phyloP scores from a whole-genome alignment of 1,284 basidiomycete genomes.

The Polyporus tsugae region DNA sequence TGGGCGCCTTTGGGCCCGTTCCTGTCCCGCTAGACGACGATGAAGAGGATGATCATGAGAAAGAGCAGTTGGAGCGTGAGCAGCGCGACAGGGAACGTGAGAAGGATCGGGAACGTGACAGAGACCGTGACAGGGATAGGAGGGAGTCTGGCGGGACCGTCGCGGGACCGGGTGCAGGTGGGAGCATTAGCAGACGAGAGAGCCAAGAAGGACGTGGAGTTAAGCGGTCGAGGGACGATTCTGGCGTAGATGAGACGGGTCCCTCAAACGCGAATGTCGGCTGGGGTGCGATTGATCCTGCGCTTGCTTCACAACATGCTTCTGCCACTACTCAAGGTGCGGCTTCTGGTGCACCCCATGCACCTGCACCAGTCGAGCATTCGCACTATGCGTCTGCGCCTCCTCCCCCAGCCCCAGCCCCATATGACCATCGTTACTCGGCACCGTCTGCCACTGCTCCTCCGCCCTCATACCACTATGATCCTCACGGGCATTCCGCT shows the following conservation, averaged over 20 bases:
- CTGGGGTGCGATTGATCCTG: constrained; percentile 40
- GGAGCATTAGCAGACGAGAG: constrained; percentile 28
- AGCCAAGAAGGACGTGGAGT: constrained; percentile 33
- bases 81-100: constrained; percentile 34
- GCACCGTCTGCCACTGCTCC: constrained; percentile 34
- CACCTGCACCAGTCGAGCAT: constrained; percentile 28
- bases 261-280: constrained; percentile 29
- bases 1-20: constrained; percentile 39
- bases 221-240: constrained; percentile 34
- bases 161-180: constrained; percentile 25
- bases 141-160: constrained; percentile 34
- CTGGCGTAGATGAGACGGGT: constrained; percentile 29
- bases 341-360: constrained; percentile 28
- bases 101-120: constrained; percentile 36
- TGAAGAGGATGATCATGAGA: constrained; percentile 36
- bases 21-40: constrained; percentile 49
- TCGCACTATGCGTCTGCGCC: constrained; percentile 32
- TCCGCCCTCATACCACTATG: constrained; percentile 36
- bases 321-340: background rate
- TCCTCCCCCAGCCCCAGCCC: constrained; percentile 28
- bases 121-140: constrained; percentile 36
- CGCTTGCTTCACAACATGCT: constrained; percentile 31
- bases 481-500: constrained; percentile 35
- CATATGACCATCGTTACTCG: constrained; percentile 41
- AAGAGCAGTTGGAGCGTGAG: constrained; percentile 30